Conservation (phyloP, 176 grass and related monocot species). For the Cenchrus americanus region DNA sequence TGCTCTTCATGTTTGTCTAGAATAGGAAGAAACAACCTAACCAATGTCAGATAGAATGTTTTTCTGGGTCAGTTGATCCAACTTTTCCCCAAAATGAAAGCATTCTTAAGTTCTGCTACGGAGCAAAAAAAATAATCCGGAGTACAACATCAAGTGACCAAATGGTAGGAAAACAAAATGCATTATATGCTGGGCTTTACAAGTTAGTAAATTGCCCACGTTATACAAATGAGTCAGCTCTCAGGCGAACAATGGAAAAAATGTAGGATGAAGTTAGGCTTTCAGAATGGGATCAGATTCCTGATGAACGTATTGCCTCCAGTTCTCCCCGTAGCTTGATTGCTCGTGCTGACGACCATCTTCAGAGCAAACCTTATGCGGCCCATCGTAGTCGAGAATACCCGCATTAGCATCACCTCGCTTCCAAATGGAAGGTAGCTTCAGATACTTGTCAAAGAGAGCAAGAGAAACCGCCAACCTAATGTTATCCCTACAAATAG, state of each 20-base stretch:
- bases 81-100: neutral
- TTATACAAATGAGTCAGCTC: neutral
- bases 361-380: slow-evolving; percentile 60
- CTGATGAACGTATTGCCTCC: slow-evolving; percentile 59
- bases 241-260: neutral
- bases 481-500: slow-evolving; percentile 55
- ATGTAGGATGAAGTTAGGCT: slow-evolving; percentile 26
- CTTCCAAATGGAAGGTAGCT: slow-evolving; percentile 75
- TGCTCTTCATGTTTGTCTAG: neutral
- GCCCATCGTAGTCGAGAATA: slow-evolving; percentile 68
- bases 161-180: neutral
- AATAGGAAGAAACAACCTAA: neutral
- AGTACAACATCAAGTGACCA: slow-evolving; percentile 27
- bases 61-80: neutral
- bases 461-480: slow-evolving; percentile 58
- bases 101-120: neutral
- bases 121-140: neutral
- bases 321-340: slow-evolving; percentile 42
- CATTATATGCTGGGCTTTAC: neutral
- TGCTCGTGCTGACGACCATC: slow-evolving; percentile 44
- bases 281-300: slow-evolving; percentile 57
- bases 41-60: neutral
- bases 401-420: slow-evolving; percentile 38
- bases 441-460: slow-evolving; percentile 65
- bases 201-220: neutral